Evolutionary conservation across 352 stramenopile genomes (phyloP), one percentile per base, ranked within the genome.

Genomic region (Globisporangium splendens): DNA sequence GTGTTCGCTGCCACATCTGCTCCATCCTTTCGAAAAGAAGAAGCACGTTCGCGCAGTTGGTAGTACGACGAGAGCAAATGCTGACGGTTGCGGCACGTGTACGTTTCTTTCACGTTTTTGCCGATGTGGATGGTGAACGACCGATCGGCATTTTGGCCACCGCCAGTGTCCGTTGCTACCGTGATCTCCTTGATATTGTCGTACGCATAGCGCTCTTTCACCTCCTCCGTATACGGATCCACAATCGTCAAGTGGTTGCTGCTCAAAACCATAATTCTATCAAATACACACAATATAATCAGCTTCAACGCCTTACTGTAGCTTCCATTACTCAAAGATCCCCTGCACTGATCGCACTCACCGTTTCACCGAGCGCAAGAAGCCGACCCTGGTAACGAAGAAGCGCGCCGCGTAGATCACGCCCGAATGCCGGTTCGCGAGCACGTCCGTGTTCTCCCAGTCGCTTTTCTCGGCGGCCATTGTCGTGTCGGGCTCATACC

Each of bases 171-270:
- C 3, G 77, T 77, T 11, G 84, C 83, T 31, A 91, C 73, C 22
- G 80, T 93, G 54, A 94, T 91, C 67, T 94, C 86, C 57, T 90
- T 93, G 56, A 95, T 95, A 59, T 91, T 91, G 56, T 92, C 82
- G 56, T 91, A 95, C 39, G 82, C 75, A 49, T 92, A 93, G 31
- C 83, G 83, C 62, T 95, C 86, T 50, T 92, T 93, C 24, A 93
- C 83, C 59, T 93, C 82, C 28, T 94, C 86, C 4, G 79, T 88
- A 62, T 91, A 91, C 42, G 86, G 86, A 50, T 95, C 86, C 38
- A 93, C 72, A 41, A 93, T 85, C 10, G 82, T 93, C 61, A 95
- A 58, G 59, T 95, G 83, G 51, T 77, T 79, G 50, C 72, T 88
- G 43, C 82, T 93, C 41, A 95, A 64, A 50, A 94, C 81, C 76